Evolutionary conservation across 202 grass and related monocot species (phyloP), one percentile per base, ranked within the genome.

Genomic region (Zoysia matrella): DNA sequence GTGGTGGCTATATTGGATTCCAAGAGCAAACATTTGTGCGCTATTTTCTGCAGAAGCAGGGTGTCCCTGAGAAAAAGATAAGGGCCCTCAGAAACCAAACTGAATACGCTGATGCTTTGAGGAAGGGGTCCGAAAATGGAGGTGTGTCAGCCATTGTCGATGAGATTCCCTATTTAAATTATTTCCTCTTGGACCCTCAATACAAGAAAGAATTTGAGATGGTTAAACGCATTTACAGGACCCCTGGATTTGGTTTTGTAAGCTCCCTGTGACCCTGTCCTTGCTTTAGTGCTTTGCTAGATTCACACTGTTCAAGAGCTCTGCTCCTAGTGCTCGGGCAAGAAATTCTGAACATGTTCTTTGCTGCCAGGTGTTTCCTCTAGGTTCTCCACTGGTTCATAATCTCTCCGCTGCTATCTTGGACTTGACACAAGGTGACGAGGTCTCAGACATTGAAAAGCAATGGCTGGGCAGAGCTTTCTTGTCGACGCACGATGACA

Each of bases 371-470:
- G 86, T 65, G 11, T 93, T 97, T 82, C 93, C 80, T 12, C 42
- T 11, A 75, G 56, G 63, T 41, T 97, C 86, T 69, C 81, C 84
- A 3, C 69, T 97, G 11, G 88, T 88, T 51, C 88, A 85, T 22
- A 85, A 89, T 66, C 67, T 97, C 43, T 97, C 94, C 0, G 83
- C 83, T 42, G 90, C 94, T 69, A 93, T 97, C 50, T 67, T 97
- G 71, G 76, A 74, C 4, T 52, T 93, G 36, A 88, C 84, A 58
- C 84, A 84, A 60, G 90, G 89, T 22, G 47, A 85, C 1, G 75
- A 86, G 11, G 53, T 78, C 12, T 79, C 43, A n/a, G 0, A 18
- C 43, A 92, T 96, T 3, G 80, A 96, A 71, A 7, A 39, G 2
- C 64, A 5, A 16, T 92, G 90, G 93, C 85, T 96, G n/a, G 48